Conservation (phyloP, 495 filamentous ascomycete genomes). For the Clohesyomyces aquaticus region DNA sequence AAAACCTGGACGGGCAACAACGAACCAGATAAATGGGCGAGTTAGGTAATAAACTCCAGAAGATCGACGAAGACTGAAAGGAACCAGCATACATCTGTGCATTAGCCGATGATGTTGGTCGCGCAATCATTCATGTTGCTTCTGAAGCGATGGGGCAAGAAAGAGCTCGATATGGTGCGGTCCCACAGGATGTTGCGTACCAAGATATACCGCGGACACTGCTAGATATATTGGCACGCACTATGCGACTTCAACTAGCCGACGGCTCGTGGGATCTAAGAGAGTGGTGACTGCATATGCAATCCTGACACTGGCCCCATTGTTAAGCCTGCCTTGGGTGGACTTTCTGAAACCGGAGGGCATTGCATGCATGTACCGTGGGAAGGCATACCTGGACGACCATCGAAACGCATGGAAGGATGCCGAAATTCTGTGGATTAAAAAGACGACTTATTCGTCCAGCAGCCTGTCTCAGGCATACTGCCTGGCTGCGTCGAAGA, state of each 20-base stretch:
- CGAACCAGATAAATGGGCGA: conserved; percentile 35
- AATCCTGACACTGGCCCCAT: conserved; percentile 24
- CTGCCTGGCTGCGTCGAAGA: conserved; percentile 32
- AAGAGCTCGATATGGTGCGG: conserved; percentile 15
- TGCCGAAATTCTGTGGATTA: conserved; percentile 28
- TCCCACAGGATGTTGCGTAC: conserved; percentile 14
- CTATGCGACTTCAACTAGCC: conserved; percentile 25
- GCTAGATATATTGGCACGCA: conserved; percentile 29
- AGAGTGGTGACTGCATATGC: conserved; percentile 35
- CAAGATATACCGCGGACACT: conserved; percentile 25
- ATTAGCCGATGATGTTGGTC: conserved; percentile 38
- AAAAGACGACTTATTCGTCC: conserved; percentile 32
- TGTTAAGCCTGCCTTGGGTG: conserved; percentile 29
- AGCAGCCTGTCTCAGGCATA: conserved; percentile 26
- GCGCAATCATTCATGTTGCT: conserved; percentile 21
- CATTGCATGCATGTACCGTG: conserved; percentile 31
- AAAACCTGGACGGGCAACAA: conserved; percentile 24
- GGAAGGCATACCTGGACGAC: conserved; percentile 32
- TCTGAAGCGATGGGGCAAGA: conserved; percentile 28
- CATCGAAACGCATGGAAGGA: conserved; percentile 20
- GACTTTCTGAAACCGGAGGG: conserved; percentile 29
- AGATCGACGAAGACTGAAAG: neutral
- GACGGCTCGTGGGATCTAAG: conserved; percentile 36
- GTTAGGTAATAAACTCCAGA: neutral
- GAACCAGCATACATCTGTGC: conserved; percentile 26